Evolutionary conservation across 2,329 filamentous ascomycete species (phyloP).

Genomic region (Phaeoacremonium minimum): DNA sequence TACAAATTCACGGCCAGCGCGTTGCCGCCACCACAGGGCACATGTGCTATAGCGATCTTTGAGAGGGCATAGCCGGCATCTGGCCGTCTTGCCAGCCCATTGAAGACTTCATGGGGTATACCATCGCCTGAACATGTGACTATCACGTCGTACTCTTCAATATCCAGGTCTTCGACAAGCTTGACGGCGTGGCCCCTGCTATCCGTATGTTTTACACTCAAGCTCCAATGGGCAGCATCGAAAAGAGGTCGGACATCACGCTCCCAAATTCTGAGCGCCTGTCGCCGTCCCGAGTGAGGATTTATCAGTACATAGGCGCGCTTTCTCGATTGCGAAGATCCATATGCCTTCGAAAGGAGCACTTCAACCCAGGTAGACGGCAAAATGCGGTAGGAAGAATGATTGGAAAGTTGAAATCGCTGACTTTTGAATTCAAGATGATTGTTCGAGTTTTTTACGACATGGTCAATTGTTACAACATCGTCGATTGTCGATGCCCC

Average conservation of each 20-base stretch:
- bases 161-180: constrained; percentile 67
- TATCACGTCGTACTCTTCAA: constrained; percentile 74
- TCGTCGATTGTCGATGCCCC: no score
- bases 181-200: constrained; percentile 70
- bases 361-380: no score
- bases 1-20: constrained; percentile 81
- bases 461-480: no score
- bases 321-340: no score
- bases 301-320: constrained; percentile 84
- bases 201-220: constrained; percentile 67
- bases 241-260: constrained; percentile 72
- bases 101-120: constrained; percentile 83
- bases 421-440: no score
- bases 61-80: constrained; percentile 68
- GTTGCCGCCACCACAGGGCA: constrained; percentile 86
- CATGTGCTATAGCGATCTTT: constrained; percentile 71
- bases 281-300: constrained; percentile 75
- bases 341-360: no score
- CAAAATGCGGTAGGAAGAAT: no score
- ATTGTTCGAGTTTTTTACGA: no score
- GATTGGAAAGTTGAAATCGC: no score
- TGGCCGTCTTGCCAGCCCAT: constrained; percentile 69
- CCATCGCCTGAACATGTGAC: constrained; percentile 85
- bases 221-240: constrained; percentile 66
- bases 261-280: constrained; percentile 64